phyloP scores from a whole-genome alignment of 345 rosid species.

The Bruguiera parviflora region DNA sequence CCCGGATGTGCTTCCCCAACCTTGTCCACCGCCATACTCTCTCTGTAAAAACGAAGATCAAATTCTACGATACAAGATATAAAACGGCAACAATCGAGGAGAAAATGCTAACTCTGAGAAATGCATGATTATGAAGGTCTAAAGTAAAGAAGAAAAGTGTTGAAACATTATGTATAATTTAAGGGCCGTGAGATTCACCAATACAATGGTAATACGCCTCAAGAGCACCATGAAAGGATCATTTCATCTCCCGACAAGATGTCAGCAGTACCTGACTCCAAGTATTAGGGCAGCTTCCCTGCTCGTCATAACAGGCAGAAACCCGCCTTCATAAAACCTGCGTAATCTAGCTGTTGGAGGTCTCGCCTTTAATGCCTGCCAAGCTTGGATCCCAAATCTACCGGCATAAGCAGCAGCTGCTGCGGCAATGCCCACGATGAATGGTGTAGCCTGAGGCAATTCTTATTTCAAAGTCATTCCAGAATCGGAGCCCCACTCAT shows the following conservation, averaged over 20 bases:
- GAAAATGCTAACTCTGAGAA: neutral
- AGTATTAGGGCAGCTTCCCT: slow-evolving; percentile 41
- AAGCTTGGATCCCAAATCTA: slow-evolving; percentile 27
- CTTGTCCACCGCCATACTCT: slow-evolving; percentile 24
- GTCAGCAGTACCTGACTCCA: slow-evolving; percentile 18
- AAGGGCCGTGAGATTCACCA: no score
- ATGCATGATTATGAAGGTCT: neutral
- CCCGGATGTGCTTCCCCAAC: slow-evolving; percentile 38
- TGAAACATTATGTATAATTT: no score
- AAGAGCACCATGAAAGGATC: no score
- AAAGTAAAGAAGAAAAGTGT: no score
- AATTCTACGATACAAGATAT: neutral
- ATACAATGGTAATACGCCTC: no score
- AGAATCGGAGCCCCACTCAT: neutral
- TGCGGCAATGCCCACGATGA: slow-evolving; percentile 24
- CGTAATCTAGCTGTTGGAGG: slow-evolving; percentile 21
- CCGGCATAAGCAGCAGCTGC: slow-evolving; percentile 38
- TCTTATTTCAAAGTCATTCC: neutral
- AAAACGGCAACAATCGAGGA: neutral
- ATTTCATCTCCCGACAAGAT: no score
- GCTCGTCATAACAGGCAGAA: slow-evolving; percentile 31
- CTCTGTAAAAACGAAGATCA: slow-evolving; percentile 5
- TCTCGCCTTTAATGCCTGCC: slow-evolving; percentile 38
- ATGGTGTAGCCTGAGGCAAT: slow-evolving; percentile 11
- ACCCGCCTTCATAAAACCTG: slow-evolving; percentile 40